phyloP scores from a whole-genome alignment of 2,329 filamentous ascomycete species.

The Fusarium pseudocircinatum region DNA sequence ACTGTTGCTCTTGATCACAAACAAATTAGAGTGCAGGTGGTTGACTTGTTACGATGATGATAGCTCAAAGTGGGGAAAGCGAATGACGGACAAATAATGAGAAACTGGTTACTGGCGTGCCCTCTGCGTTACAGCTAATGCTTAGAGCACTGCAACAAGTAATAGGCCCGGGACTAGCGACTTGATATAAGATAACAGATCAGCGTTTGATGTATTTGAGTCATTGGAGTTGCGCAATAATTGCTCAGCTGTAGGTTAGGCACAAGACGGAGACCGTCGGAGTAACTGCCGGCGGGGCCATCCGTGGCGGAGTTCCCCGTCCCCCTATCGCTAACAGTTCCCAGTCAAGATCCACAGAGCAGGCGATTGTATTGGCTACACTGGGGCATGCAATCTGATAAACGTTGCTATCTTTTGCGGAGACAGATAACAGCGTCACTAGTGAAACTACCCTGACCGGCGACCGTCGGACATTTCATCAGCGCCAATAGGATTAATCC shows the following conservation, averaged over 20 bases:
- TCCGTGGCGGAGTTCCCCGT: neutral
- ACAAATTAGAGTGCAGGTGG: too few relatives aligned
- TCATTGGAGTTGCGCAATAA: neutral
- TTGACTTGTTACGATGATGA: too few relatives aligned
- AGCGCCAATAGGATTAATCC: neutral
- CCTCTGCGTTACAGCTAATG: too few relatives aligned
- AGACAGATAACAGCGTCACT: neutral
- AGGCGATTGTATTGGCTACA: neutral
- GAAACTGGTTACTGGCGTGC: too few relatives aligned
- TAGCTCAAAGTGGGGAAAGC: neutral
- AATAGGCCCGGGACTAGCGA: fast-evolving
- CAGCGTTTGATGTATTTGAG: fast-evolving
- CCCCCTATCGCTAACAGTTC: neutral
- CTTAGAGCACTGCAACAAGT: fast-evolving
- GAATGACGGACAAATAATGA: too few relatives aligned
- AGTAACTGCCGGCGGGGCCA: neutral
- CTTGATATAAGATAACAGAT: neutral
- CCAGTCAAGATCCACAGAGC: neutral
- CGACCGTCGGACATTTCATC: neutral
- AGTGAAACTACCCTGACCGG: neutral
- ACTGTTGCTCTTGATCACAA: fast-evolving
- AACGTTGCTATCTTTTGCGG: neutral
- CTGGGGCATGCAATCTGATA: neutral
- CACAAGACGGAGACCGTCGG: neutral
- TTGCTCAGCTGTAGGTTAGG: neutral